Base-by-base conservation (phyloP, 2,329 filamentous ascomycete genomes). In the Dactylellina haptotyla region DNA sequence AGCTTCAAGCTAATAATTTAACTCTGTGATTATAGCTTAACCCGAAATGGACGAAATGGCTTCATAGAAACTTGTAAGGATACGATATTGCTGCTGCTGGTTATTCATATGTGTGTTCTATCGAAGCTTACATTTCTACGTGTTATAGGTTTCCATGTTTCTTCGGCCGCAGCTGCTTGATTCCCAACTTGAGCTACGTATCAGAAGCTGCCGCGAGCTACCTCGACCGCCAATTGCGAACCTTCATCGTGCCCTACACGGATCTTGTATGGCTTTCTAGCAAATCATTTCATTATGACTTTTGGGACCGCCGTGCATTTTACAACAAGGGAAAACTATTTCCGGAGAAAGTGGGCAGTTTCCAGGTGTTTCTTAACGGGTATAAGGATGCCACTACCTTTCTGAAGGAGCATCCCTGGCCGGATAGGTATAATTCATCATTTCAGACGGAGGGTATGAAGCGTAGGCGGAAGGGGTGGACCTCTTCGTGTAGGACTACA, bases 21-120 rank as follows among this genome's bases (percentile, higher is more conserved):
- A 41, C 18, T 23, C 1, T 23, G 41, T n/a, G 41, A 23, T 43
- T 32, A 70, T 50, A 78, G 77, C 66, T 78, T 26, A 99, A 99
- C 80, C 95, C 95, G 4, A 99, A 99, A 81, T 98, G 94, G 94
- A 98, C 96, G 78, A 99, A 99, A 82, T 99, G 95, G 95, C 93
- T 99, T 83, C 95, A 99, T 81, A 87, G 95, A 76, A 99, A 99
- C 80, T 80, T 99, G 76, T 78, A 64, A 32, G 76, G 71, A n/a
- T n/a, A n/a, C n/a, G n/a, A n/a, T n/a, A n/a, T n/a, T n/a, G n/a
- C n/a, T n/a, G n/a, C n/a, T n/a, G n/a, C n/a, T n/a, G n/a, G n/a
- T n/a, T n/a, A n/a, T n/a, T n/a, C n/a, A n/a, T n/a, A n/a, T n/a
- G n/a, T n/a, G 3, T 26, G 10, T 28, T 18, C 1, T 26, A n/a